phyloP scores from a whole-genome alignment of 106 monocot genomes.

The Amphibolis antarctica region DNA sequence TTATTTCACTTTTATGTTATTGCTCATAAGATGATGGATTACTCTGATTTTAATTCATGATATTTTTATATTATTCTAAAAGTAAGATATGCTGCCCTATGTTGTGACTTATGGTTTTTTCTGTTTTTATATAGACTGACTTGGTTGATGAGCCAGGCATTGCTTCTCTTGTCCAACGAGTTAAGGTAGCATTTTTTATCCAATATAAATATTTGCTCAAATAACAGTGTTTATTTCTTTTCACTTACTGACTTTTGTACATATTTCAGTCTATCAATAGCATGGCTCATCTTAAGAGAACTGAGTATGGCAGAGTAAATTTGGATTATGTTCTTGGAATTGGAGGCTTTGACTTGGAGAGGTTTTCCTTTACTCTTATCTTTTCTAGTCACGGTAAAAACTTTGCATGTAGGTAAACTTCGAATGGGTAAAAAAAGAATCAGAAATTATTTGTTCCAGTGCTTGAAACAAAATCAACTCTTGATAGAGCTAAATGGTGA shows the following conservation, averaged over 20 bases:
- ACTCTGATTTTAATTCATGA: too few relatives aligned
- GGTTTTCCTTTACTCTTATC: conserved; percentile 30
- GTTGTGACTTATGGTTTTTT: neutral
- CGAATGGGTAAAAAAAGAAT: too few relatives aligned
- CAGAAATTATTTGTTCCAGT: too few relatives aligned
- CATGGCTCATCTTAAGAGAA: conserved; percentile 79
- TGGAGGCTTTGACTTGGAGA: conserved; percentile 99
- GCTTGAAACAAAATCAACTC: too few relatives aligned
- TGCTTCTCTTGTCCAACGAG: conserved; percentile 55
- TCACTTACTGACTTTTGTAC: neutral
- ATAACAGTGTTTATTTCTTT: neutral
- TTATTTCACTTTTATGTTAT: too few relatives aligned
- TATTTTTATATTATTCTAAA: too few relatives aligned
- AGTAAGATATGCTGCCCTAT: neutral
- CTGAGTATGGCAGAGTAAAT: conserved; percentile 82
- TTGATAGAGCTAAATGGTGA: too few relatives aligned
- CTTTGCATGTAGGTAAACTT: too few relatives aligned
- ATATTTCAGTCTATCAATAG: conserved; percentile 60
- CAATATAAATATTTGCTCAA: neutral
- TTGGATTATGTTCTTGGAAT: conserved; percentile 99
- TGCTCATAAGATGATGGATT: too few relatives aligned
- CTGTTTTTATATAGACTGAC: conserved; percentile 44
- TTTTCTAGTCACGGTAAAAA: neutral
- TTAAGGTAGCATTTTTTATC: conserved; percentile 53
- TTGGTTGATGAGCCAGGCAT: conserved; percentile 64